Base-by-base conservation (phyloP, 129 eudicot species). In the Lactuca sativa region DNA sequence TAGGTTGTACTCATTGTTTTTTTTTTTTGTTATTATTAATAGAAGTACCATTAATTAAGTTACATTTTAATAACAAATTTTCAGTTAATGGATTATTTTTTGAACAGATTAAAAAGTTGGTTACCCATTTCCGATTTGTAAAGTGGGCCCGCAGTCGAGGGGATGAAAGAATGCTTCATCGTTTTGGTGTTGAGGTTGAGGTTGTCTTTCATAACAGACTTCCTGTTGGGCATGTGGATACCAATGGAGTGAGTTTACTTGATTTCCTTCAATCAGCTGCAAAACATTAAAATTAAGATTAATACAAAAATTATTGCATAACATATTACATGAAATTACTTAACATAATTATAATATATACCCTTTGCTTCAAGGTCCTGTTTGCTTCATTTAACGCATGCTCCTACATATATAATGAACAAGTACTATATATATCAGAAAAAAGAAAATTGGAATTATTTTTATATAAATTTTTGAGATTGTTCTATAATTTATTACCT, bases 61-160 rank as follows among this genome's bases (percentile, higher is more conserved):
- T 21, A 21, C 21, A 21, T 21, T 21, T 21, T 21, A 25, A 25
- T 25, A 25, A 25, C 30, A 25, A 25, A 25, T 25, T 25, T 25
- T 25, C 30, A 25, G 30, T 25, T 25, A 25, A 25, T 25, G 30
- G 30, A 25, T 25, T 0, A 18, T 18, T 18, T 18, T 18, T 18
- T 25, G 30, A 25, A 25, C 30, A 25, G 0, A 18, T 18, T 18
- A 18, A 18, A 18, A 18, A 25, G 2, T 25, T 25, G 30, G 30
- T 25, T 25, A 7, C 8, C 1, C 15, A 3, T 92, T 89, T 95
- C 98, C 98, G 16, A 93, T 93, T 51, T 93, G 98, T 74, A 93
- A 77, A n/a, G 90, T 89, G 25, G 98, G 96, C 70, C 90, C 98
- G 62, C 96, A 92, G 16, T 89, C 95, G 48, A 93, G 81, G 16